Evolutionary conservation across 148 eudicot species (phyloP), one percentile per base, ranked within the genome.

Genomic region (Amaranthus hypochondriacus): DNA sequence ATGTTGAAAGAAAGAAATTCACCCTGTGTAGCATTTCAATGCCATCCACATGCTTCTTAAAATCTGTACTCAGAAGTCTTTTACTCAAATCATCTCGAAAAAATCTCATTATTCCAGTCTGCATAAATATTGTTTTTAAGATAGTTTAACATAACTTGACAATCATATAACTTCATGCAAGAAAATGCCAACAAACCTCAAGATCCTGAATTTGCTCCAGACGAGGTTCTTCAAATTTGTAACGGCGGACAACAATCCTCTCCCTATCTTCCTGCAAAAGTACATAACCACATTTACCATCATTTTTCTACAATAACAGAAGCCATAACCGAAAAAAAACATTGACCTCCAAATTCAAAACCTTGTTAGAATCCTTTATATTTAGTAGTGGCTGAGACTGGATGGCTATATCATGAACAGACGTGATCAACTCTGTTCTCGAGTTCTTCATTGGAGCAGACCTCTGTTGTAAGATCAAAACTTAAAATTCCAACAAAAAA

Each of bases 21-120:
- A 91, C 98, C 94, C 83, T 90, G 52, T 96, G 99, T 67, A 96
- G 87, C 91, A 96, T 87, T 82, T 96, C 96, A 62, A 96, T 92
- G 78, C 94, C 99, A 81, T 96, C 97, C 74, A 90, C 90, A 76
- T 96, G 99, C 85, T 96, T 92, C 76, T 90, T 96, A 73, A 96
- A 96, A 80, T 96, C 99, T 4, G 96, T 74, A 84, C 96, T 90
- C 68, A 96, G 84, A 72, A 96, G 94, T 82, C 94, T 86, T 80
- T 86, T 81, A 62, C 87, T 86, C 81, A 96, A 71, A 82, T 96
- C 99, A 74, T 96, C 99, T 79, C 99, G 87, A 72, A 90, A 92
- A 69, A 89, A 89, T 83, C 83, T 96, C 86, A 82, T 80, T 49
- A 96, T 57, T 71, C 92, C 92, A 83, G 79, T 82, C 99, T 96